Percentiles rank a stretch among this genome's conserved stretches.
Evolutionary conservation across 2,329 filamentous ascomycete genomes (phyloP).

Genomic region (Chaetoscypha palmicola): DNA sequence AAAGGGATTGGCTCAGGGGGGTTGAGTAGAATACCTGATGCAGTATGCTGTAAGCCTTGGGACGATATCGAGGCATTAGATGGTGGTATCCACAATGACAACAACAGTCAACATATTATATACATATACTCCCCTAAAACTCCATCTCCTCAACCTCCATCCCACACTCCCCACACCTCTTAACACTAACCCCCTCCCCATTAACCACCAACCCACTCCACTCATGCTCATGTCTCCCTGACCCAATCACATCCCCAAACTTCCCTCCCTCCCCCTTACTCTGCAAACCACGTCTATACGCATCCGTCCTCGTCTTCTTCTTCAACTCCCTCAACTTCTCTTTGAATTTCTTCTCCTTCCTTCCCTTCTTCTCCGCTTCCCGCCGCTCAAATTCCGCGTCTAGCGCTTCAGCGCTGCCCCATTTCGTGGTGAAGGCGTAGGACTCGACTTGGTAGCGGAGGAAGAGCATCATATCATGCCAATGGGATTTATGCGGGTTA

Average conservation of each 20-base stretch:
- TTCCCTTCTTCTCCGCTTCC: slow-evolving; percentile 69
- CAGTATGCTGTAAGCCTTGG: no score
- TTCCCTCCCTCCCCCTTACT: slow-evolving; percentile 40
- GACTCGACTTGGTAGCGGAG: slow-evolving; percentile 90
- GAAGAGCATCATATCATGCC: slow-evolving; percentile 99
- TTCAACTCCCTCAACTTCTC: slow-evolving; percentile 84
- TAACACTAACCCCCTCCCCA: slow-evolving; percentile 67
- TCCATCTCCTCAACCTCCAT: slow-evolving; percentile 70
- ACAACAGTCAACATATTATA: no score
- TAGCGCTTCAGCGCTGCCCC: slow-evolving; percentile 78
- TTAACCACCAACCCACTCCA: slow-evolving; percentile 69
- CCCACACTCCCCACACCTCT: slow-evolving; percentile 69
- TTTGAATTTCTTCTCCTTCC: slow-evolving; percentile 89
- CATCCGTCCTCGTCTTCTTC: slow-evolving; percentile 86
- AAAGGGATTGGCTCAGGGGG: no score
- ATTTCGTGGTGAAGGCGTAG: slow-evolving; percentile 82
- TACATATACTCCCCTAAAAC: slow-evolving; percentile 25
- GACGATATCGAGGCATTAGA: no score
- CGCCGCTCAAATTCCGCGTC: slow-evolving; percentile 83
- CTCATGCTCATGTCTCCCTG: slow-evolving; percentile 77
- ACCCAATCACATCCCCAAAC: slow-evolving; percentile 72
- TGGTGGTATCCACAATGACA: no score
- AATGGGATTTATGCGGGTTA: slow-evolving; percentile 92
- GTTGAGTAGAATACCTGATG: no score
- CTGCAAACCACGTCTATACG: slow-evolving; percentile 67